Conservation (phyloP, 1,139 yeast species). For the Pichia sp. region DNA sequence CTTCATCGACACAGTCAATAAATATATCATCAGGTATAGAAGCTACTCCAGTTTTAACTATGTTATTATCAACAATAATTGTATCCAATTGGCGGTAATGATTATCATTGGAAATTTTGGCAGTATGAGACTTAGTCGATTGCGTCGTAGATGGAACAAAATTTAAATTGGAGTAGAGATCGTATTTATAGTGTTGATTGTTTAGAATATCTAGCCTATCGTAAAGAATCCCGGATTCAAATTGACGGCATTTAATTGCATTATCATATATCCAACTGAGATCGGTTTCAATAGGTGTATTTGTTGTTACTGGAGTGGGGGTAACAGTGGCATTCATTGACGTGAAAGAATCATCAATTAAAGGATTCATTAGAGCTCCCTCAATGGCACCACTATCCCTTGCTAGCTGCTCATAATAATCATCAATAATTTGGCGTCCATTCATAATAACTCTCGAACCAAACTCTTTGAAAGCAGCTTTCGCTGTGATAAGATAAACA, state of each 20-base stretch:
- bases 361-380: slow-evolving; percentile 38
- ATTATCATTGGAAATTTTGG: slow-evolving; percentile 14
- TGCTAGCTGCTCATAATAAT: slow-evolving; percentile 76
- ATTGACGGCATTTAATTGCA: slow-evolving; percentile 66
- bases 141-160: slow-evolving; percentile 75
- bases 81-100: slow-evolving; percentile 41
- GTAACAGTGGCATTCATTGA: not conserved
- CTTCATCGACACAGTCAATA: slow-evolving; percentile 49
- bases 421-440: slow-evolving; percentile 79
- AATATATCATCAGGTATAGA: slow-evolving; percentile 51
- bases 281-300: slow-evolving; percentile 13
- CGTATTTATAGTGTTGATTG: slow-evolving; percentile 45
- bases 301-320: not conserved
- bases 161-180: slow-evolving; percentile 72
- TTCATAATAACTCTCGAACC: slow-evolving; percentile 79
- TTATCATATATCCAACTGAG: slow-evolving; percentile 72
- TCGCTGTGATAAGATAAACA: slow-evolving; percentile 84
- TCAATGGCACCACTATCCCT: slow-evolving; percentile 63
- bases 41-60: slow-evolving; percentile 54
- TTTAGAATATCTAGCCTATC: slow-evolving; percentile 51
- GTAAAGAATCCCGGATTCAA: slow-evolving; percentile 53
- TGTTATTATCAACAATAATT: slow-evolving; percentile 33
- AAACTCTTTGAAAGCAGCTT: slow-evolving; percentile 84
- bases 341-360: not conserved
- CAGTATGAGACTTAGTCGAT: slow-evolving; percentile 39